phyloP scores from a whole-genome alignment of 177 flowering plant genomes.

The Vitis hybrid region DNA sequence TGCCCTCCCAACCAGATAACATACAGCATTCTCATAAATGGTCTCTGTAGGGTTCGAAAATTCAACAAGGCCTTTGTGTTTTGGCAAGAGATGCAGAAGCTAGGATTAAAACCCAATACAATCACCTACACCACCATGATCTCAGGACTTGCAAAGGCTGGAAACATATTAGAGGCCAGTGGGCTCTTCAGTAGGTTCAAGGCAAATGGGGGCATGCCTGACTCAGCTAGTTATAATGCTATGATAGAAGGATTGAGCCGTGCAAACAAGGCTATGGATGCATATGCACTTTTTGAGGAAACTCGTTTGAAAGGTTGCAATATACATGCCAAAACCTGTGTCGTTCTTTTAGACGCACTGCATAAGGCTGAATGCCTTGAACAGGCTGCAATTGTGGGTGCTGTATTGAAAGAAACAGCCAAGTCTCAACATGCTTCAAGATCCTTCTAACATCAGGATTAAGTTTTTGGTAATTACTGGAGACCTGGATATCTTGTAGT shows the following conservation, averaged over 20 bases:
- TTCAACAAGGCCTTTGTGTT: constrained; percentile 93
- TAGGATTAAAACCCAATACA: constrained; percentile 63
- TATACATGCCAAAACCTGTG: constrained; percentile 67
- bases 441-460: constrained; percentile 29
- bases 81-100: constrained; percentile 94
- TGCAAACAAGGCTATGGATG: constrained; percentile 65
- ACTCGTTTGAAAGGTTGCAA: constrained; percentile 65
- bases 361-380: constrained; percentile 85
- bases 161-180: constrained; percentile 66
- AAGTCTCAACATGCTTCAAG: constrained; percentile 80
- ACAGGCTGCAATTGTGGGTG: constrained; percentile 92
- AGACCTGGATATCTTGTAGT: neutral
- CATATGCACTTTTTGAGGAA: constrained; percentile 75
- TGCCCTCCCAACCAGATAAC: constrained; percentile 71
- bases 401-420: constrained; percentile 76
- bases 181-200: constrained; percentile 70
- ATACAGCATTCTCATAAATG: constrained; percentile 81
- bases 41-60: constrained; percentile 74
- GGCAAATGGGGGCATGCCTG: constrained; percentile 72
- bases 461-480: neutral
- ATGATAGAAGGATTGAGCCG: constrained; percentile 79
- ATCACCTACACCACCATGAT: constrained; percentile 87
- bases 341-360: constrained; percentile 76
- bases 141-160: constrained; percentile 84
- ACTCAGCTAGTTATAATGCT: constrained; percentile 77